Conservation (phyloP, 345 rosid species). For the Salix purpurea region DNA sequence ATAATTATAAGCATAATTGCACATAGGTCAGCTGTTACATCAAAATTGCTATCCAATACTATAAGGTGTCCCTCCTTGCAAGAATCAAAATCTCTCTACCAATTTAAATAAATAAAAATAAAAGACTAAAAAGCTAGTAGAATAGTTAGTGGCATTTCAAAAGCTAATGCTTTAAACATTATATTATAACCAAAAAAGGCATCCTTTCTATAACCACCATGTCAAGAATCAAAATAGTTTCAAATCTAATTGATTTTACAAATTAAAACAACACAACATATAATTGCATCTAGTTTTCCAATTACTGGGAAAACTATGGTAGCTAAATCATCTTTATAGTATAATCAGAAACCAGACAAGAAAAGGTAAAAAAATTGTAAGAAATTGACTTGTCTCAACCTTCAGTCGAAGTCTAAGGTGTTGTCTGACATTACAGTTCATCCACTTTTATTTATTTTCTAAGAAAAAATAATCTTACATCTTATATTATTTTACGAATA, state of each 20-base stretch:
- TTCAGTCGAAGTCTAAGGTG: too few relatives aligned
- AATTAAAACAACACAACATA: too few relatives aligned
- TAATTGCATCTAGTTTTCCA: not conserved
- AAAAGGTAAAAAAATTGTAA: too few relatives aligned
- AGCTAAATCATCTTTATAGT: not conserved
- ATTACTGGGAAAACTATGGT: not conserved
- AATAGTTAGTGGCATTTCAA: not conserved
- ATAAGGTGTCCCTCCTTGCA: not conserved
- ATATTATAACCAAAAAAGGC: too few relatives aligned
- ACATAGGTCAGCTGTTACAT: not conserved
- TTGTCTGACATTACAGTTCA: too few relatives aligned
- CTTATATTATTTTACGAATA: too few relatives aligned
- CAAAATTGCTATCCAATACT: not conserved
- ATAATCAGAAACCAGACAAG: too few relatives aligned
- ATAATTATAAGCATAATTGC: not conserved
- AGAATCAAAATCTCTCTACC: not conserved
- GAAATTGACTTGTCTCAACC: too few relatives aligned
- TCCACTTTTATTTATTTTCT: too few relatives aligned
- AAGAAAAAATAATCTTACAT: too few relatives aligned
- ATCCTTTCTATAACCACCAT: not conserved
- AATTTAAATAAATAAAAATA: not conserved
- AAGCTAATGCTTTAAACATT: not conserved
- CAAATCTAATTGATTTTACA: too few relatives aligned
- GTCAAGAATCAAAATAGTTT: not conserved
- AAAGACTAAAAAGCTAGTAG: too few relatives aligned